Conservation (phyloP, 805 yeast genomes). For the Candida verbasci region DNA sequence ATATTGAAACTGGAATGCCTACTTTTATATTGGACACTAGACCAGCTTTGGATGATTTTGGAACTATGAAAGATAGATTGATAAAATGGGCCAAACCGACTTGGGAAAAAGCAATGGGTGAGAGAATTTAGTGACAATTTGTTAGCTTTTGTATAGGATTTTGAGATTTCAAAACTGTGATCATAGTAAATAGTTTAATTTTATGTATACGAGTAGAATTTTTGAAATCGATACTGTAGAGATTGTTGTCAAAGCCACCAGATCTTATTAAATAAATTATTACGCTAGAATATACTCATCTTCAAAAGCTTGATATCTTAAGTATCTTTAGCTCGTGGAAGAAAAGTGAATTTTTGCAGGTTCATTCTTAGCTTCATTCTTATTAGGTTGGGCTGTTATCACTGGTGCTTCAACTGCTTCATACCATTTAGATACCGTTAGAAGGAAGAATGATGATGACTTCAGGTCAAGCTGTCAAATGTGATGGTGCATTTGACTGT, state of each 20-base stretch:
- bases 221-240: too few species aligned
- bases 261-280: too few species aligned
- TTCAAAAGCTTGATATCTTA: too few species aligned
- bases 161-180: too few species aligned
- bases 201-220: too few species aligned
- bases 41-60: constrained; percentile 78
- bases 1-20: constrained; percentile 80
- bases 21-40: constrained; percentile 90
- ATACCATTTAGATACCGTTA: constrained; percentile 97
- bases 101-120: constrained; percentile 71
- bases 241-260: too few species aligned
- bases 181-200: too few species aligned
- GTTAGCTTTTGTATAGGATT: too few species aligned
- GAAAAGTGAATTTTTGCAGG: too few species aligned
- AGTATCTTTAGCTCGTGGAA: too few species aligned
- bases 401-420: constrained; percentile 98
- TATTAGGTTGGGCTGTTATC: constrained; percentile 96
- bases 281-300: too few species aligned
- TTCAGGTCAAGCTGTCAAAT: constrained; percentile 97
- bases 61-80: constrained; percentile 65
- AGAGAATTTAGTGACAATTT: too few species aligned
- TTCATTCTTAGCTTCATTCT: constrained; percentile 91
- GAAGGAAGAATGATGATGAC: constrained; percentile 99
- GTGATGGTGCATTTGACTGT: constrained; percentile 92
- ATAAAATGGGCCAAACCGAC: constrained; percentile 62